Percentiles rank a stretch among this genome's conserved stretches.
These are phyloP conservation scores for Trypanosoma scelopori DNA, from an alignment of 208 protist species.

Conservation along the genomic window DNA sequence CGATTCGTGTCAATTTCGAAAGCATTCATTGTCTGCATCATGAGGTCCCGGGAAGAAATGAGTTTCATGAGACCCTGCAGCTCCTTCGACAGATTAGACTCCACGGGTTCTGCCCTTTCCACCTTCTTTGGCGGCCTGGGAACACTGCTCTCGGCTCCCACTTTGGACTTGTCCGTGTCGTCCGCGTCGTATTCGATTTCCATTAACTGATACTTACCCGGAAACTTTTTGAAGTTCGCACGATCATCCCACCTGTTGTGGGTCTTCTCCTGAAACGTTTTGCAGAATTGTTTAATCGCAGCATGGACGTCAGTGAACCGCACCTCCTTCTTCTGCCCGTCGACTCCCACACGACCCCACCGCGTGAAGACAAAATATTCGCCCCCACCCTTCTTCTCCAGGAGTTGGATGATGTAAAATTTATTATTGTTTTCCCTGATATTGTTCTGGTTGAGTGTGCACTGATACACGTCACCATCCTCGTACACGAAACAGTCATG, in stretches of 20 bases:
- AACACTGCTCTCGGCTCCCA: no score
- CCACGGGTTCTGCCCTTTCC: no score
- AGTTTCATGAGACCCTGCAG: no score
- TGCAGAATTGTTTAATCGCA: conserved; percentile 42
- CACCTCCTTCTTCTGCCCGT: conserved; percentile 53
- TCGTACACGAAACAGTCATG: conserved; percentile 62
- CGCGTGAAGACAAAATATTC: conserved; percentile 68
- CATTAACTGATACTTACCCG: no score
- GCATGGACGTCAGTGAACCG: conserved; percentile 18
- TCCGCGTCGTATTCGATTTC: no score
- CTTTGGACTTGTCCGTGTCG: no score
- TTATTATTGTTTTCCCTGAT: conserved; percentile 82
- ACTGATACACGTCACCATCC: conserved; percentile 59
- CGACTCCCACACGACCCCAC: conserved; percentile 77
- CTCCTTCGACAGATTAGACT: no score
- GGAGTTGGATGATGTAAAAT: conserved; percentile 85
- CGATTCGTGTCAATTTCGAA: no score
- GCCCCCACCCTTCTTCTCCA: conserved; percentile 49
- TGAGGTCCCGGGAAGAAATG: no score
- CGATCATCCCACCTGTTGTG: conserved; percentile 56
- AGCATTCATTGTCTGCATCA: no score
- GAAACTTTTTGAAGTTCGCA: no score
- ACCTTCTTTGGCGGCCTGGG: no score
- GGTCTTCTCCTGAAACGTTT: conserved; percentile 67
- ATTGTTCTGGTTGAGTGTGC: conserved; percentile 86